Conservation (phyloP, 169 alveolate species). For the Blepharisma undulans region DNA sequence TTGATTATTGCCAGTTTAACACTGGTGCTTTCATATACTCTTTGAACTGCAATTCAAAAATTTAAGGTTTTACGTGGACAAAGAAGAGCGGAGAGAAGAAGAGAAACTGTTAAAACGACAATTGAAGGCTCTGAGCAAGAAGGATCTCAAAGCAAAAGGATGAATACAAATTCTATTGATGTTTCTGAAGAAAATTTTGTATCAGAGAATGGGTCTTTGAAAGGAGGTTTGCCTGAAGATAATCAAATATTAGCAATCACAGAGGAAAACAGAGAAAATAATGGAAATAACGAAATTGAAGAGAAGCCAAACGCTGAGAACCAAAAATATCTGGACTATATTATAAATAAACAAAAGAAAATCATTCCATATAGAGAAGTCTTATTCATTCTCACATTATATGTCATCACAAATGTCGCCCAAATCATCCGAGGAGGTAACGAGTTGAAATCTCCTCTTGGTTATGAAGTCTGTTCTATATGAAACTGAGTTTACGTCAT, state of each 20-base stretch:
- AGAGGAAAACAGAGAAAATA: neutral
- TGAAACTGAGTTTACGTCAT: conserved; percentile 47
- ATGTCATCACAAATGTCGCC: conserved; percentile 35
- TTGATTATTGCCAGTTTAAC: conserved; percentile 49
- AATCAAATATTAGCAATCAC: neutral
- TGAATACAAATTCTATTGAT: neutral
- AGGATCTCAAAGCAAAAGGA: neutral
- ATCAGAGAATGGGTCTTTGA: neutral
- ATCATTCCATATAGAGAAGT: conserved; percentile 26
- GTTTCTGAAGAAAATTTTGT: neutral
- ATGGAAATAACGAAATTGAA: neutral
- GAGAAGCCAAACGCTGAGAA: neutral
- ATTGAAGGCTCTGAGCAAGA: neutral
- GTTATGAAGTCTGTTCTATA: conserved; percentile 57
- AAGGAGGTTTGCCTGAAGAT: neutral
- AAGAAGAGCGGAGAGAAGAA: neutral
- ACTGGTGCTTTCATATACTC: neutral
- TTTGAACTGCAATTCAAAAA: neutral
- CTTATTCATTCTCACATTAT: neutral
- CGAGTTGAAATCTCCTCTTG: conserved; percentile 55
- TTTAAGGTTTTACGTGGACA: neutral
- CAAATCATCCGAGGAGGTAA: conserved; percentile 63
- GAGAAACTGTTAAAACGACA: neutral
- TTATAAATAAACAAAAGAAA: conserved; percentile 25
- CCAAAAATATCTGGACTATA: neutral